Evolutionary conservation across 352 stramenopile genomes (phyloP).

Genomic region (Aphanomyces euteiches): DNA sequence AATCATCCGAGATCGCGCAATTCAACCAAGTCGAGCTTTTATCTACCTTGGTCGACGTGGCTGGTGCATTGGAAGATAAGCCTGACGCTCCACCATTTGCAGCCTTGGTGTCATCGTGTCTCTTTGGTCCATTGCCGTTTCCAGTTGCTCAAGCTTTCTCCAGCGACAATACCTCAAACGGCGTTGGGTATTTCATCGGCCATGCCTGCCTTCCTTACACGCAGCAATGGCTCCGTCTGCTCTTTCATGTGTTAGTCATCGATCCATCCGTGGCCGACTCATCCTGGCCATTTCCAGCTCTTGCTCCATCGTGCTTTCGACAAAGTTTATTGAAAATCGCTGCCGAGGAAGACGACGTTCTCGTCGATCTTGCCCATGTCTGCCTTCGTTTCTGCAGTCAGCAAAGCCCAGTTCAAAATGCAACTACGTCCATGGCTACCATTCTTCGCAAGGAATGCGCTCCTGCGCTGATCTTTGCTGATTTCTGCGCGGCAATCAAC

Average conservation of each 20-base stretch:
- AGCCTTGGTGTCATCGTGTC: no score
- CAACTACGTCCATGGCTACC: neutral
- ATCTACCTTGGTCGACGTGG: neutral
- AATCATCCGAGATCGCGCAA: neutral
- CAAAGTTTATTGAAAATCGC: neutral
- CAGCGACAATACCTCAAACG: conserved; percentile 1
- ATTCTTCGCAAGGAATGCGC: neutral
- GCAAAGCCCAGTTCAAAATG: neutral
- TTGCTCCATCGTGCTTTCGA: neutral
- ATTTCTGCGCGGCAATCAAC: conserved; percentile 10
- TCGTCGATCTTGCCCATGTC: neutral
- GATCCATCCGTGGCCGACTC: neutral
- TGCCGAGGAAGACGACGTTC: conserved; percentile 22
- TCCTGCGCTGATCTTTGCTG: conserved; percentile 14
- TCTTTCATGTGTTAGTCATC: conserved; percentile 3
- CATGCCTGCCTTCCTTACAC: neutral
- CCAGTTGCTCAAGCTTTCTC: neutral
- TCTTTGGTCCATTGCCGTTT: neutral
- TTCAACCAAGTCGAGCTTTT: conserved; percentile 18
- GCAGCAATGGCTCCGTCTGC: conserved; percentile 4
- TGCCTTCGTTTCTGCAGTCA: neutral
- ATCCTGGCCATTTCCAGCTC: neutral
- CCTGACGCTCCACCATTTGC: no score
- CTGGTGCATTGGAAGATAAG: no score
- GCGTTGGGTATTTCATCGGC: neutral